Percentiles rank a stretch among this genome's conserved stretches.
Conservation (phyloP, 1,139 yeast genomes). For the Blastobotrys ciferrii region DNA sequence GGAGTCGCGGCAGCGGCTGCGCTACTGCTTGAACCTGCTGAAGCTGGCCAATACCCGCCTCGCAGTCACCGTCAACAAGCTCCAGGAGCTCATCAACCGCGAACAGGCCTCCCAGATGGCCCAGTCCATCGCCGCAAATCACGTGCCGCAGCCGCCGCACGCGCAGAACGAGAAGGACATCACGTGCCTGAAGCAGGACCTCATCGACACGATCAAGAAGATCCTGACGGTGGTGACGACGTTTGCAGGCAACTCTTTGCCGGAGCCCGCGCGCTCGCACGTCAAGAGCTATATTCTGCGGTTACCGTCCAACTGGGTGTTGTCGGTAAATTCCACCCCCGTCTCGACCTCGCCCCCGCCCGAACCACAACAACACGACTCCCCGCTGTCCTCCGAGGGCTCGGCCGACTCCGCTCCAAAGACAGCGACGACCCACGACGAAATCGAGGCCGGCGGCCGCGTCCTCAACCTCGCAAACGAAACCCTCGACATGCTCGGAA, state of each 20-base stretch:
- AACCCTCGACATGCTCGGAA: slow-evolving; percentile 81
- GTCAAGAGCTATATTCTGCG: slow-evolving; percentile 76
- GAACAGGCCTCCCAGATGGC: slow-evolving; percentile 36
- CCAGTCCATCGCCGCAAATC: slow-evolving; percentile 29
- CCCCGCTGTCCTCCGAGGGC: too few species aligned
- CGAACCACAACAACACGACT: background rate
- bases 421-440: slow-evolving; percentile 17
- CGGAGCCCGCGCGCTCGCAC: slow-evolving; percentile 81
- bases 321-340: slow-evolving; percentile 30
- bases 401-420: too few species aligned
- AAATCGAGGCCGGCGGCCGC: slow-evolving; percentile 57
- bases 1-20: slow-evolving; percentile 68
- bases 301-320: slow-evolving; percentile 67
- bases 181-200: slow-evolving; percentile 65
- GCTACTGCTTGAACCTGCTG: slow-evolving; percentile 70
- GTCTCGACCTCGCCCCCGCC: slow-evolving; percentile 10
- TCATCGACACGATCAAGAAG: slow-evolving; percentile 83
- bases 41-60: slow-evolving; percentile 75
- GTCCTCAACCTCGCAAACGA: slow-evolving; percentile 83
- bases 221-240: slow-evolving; percentile 83
- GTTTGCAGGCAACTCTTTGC: slow-evolving; percentile 69
- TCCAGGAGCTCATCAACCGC: slow-evolving; percentile 53
- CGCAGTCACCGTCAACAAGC: slow-evolving; percentile 56
- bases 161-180: slow-evolving; percentile 28
- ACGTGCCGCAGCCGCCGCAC: slow-evolving; percentile 22